Evolutionary conservation across 768 basidiomycete species (phyloP).

Genomic region (Peribolospora kevripleyi): DNA sequence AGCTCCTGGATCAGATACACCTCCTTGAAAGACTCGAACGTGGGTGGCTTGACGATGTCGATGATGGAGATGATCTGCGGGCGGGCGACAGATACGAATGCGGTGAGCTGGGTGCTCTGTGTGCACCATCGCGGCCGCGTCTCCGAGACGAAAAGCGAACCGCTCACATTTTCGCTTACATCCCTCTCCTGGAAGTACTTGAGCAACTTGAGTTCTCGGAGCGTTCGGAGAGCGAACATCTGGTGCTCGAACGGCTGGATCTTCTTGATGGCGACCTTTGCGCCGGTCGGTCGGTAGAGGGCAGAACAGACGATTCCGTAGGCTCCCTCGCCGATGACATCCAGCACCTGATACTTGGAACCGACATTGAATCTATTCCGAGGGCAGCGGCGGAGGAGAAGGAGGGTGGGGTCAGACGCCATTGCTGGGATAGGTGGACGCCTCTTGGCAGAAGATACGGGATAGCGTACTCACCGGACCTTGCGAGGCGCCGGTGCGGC

Average conservation of each 20-base stretch:
- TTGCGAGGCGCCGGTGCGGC: too few relatives aligned
- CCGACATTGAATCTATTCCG: too few relatives aligned
- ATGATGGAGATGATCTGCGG: constrained; percentile 86
- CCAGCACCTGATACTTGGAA: too few relatives aligned
- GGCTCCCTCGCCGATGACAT: not conserved
- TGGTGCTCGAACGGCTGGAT: constrained; percentile 87
- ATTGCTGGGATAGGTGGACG: too few relatives aligned
- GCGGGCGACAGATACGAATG: constrained; percentile 27
- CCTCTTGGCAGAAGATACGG: too few relatives aligned
- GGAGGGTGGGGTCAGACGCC: too few relatives aligned
- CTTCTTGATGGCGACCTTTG: constrained; percentile 84
- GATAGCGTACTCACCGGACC: too few relatives aligned
- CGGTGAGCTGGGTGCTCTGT: not conserved
- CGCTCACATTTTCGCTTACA: constrained; percentile 15
- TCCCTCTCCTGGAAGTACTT: constrained; percentile 31
- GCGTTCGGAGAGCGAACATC: constrained; percentile 54
- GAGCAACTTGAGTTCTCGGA: constrained; percentile 77
- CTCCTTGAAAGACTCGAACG: constrained; percentile 56
- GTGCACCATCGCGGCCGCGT: constrained; percentile 14
- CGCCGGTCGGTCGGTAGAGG: constrained; percentile 45
- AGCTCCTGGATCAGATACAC: constrained; percentile 20
- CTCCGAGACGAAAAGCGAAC: not conserved
- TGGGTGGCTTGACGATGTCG: constrained; percentile 65
- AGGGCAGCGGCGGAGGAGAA: too few relatives aligned
- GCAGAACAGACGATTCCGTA: constrained; percentile 29